A percentile compares a stretch with the other conserved stretches of the same genome.
Conservation (phyloP, 2,329 filamentous ascomycete genomes). For the Fusarium musae region DNA sequence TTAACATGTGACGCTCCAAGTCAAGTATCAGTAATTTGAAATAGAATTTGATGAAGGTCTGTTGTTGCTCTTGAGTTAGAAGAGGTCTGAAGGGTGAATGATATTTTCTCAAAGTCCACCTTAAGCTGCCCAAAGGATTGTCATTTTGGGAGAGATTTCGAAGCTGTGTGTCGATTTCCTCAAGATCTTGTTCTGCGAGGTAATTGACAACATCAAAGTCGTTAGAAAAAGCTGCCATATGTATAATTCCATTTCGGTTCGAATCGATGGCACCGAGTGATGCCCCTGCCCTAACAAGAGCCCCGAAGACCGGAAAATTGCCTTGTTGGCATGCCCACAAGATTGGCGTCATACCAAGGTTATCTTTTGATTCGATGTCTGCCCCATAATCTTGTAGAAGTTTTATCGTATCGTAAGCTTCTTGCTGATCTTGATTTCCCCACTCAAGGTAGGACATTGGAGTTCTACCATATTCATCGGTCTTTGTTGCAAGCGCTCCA, state of each 20-base stretch:
- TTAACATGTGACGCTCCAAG: neutral
- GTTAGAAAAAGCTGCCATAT: fast-evolving
- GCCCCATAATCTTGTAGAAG: neutral
- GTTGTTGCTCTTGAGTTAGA: neutral
- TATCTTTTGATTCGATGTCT: neutral
- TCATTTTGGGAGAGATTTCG: fast-evolving
- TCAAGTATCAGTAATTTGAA: neutral
- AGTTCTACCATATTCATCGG: fast-evolving
- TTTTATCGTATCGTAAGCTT: fast-evolving
- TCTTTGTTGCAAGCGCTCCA: neutral
- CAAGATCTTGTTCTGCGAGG: neutral
- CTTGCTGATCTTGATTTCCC: fast-evolving
- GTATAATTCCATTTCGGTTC: fast-evolving
- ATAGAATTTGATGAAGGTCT: neutral
- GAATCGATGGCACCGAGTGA: fast-evolving
- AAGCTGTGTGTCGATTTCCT: neutral
- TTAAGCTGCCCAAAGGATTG: neutral
- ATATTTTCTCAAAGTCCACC: too few species aligned
- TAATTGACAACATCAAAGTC: neutral
- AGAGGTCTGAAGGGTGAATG: too few species aligned
- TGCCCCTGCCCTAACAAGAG: neutral
- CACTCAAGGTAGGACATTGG: neutral
- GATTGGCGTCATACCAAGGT: fast-evolving
- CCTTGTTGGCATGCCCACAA: fast-evolving
- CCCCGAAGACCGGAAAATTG: fast-evolving